phyloP scores from a whole-genome alignment of 164 flowering plant species.

The Stephania cephalantha region DNA sequence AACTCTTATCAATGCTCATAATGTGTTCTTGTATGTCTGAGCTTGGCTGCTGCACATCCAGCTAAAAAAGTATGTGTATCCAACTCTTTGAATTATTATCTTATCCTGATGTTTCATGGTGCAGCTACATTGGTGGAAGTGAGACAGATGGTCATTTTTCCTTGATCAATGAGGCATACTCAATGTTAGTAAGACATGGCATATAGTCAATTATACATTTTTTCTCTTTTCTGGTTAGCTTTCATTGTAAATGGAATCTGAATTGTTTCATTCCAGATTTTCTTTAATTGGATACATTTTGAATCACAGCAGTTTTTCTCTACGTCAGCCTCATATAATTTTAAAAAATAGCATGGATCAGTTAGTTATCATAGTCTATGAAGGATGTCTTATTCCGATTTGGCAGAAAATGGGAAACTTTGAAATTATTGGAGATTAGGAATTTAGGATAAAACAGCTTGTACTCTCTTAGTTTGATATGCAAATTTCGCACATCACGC shows the following conservation, averaged over 20 bases:
- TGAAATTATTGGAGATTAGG: not conserved
- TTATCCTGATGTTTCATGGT: not conserved
- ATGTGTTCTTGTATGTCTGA: too few relatives aligned
- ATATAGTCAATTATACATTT: constrained; percentile 7
- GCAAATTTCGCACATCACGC: not conserved
- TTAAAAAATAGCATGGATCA: not conserved
- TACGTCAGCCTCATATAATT: not conserved
- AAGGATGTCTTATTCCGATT: not conserved
- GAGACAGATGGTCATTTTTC: constrained; percentile 88
- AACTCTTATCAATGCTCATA: not conserved
- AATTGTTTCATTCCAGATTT: not conserved
- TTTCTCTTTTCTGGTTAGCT: not conserved
- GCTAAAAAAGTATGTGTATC: not conserved
- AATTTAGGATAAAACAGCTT: not conserved
- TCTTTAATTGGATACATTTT: not conserved
- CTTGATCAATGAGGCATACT: constrained; percentile 86
- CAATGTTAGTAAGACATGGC: constrained; percentile 76
- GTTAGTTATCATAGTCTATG: not conserved
- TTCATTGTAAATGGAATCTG: not conserved
- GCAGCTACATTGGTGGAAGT: constrained; percentile 88
- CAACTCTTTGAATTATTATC: not conserved
- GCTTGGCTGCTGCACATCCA: too few relatives aligned
- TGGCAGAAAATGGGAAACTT: not conserved
- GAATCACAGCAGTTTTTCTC: not conserved
- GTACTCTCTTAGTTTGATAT: not conserved